phyloP scores from a whole-genome alignment of 306 rosid species.

The Fagus sylvatica region DNA sequence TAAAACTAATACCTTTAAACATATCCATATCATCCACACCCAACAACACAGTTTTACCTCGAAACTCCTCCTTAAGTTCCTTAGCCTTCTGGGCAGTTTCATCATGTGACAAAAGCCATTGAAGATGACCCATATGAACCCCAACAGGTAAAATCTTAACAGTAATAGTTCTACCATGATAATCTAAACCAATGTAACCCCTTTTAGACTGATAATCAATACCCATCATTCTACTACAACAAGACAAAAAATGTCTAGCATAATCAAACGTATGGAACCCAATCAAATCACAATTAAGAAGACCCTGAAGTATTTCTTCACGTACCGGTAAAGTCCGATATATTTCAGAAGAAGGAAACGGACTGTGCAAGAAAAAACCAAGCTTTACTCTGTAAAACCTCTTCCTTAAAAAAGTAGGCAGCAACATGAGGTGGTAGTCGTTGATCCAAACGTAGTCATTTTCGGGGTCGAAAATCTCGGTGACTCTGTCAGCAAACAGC shows the following conservation, averaged over 20 bases:
- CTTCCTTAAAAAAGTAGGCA: conserved; percentile 60
- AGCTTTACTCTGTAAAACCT: conserved; percentile 52
- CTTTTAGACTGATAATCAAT: conserved; percentile 67
- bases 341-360: conserved; percentile 66
- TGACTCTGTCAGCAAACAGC: conserved; percentile 63
- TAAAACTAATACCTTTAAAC: conserved; percentile 69
- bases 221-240: conserved; percentile 76
- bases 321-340: conserved; percentile 60
- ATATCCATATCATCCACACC: conserved; percentile 78
- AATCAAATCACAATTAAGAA: conserved; percentile 66
- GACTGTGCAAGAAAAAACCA: conserved; percentile 65
- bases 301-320: conserved; percentile 49
- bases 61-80: conserved; percentile 36
- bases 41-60: conserved; percentile 52
- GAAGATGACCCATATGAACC: conserved; percentile 66
- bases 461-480: conserved; percentile 57
- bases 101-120: conserved; percentile 36
- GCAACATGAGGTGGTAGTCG: conserved; percentile 71
- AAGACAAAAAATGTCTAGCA: conserved; percentile 71
- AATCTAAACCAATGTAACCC: conserved; percentile 73
- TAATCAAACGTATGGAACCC: conserved; percentile 79
- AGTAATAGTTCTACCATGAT: conserved; percentile 64
- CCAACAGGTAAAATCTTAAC: conserved; percentile 67
- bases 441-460: conserved; percentile 76
- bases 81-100: conserved; percentile 38